Conservation (phyloP, 192 early-diverging fungal genomes). For the Pilaira anomala region DNA sequence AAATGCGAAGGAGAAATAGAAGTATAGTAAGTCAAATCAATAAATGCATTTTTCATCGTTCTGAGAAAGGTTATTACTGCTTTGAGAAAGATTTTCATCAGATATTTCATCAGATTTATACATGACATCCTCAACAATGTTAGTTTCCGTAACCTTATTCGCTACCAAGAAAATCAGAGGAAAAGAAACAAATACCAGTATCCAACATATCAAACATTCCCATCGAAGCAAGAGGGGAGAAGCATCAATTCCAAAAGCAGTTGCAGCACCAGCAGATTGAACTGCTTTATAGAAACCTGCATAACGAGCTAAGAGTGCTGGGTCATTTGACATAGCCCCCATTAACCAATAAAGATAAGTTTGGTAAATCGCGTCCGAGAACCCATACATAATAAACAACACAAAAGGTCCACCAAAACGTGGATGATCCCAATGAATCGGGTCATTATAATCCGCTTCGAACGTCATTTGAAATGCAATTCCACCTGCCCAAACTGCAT, state of each 20-base stretch:
- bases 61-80: not conserved
- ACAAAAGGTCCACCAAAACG: constrained; percentile 58
- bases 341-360: constrained; percentile 79
- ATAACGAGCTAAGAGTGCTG: constrained; percentile 61
- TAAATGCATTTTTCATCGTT: not conserved
- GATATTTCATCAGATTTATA: not conserved
- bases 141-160: constrained; percentile 43
- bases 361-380: constrained; percentile 79
- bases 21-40: too few relatives aligned
- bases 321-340: constrained; percentile 78
- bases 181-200: constrained; percentile 46
- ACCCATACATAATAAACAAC: constrained; percentile 74
- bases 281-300: constrained; percentile 86
- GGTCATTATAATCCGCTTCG: constrained; percentile 37
- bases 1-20: too few relatives aligned
- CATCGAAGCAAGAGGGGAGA: constrained; percentile 14
- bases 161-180: constrained; percentile 46
- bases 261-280: constrained; percentile 73
- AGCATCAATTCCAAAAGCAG: constrained; percentile 74
- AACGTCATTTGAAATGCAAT: constrained; percentile 55
- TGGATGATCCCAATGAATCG: constrained; percentile 44
- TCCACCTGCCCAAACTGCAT: constrained; percentile 61
- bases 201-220: constrained; percentile 48
- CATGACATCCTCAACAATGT: not conserved
- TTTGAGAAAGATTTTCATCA: not conserved